Evolutionary conservation across 2,329 filamentous ascomycete species (phyloP), one percentile per base, ranked within the genome.

Genomic region (Colletotrichum theobromicola): DNA sequence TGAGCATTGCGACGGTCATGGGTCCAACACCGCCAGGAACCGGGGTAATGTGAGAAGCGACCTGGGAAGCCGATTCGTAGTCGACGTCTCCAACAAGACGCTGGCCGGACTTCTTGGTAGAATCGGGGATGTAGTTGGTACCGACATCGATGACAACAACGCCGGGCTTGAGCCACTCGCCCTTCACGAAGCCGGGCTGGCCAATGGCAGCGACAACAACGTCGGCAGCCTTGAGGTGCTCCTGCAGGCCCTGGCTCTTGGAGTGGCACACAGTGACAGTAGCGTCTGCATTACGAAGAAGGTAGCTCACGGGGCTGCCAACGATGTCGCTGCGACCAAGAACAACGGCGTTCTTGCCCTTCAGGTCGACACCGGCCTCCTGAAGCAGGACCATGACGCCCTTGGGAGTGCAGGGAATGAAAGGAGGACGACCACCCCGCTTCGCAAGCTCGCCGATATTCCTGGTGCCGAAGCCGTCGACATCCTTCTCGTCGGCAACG

Each of bases 381-480:
- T 95, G 86, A 74, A 99, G 88, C 78, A 99, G 89, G 55, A 94
- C 94, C 96, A 99, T 98, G 81, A 98, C 94, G 81, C 97, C 97
- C 87, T 98, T 96, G 67, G 97, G 97, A 2, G 97, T 99, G 89
- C 97, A 99, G 61, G 97, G 97, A 57, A 94, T 91, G 86, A 99
- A 99, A 76, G 95, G 89, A 61, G 97, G 97, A 78, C 91, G 91
- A 58, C 97, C 97, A 65, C 97, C 96, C 79, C 95, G 93, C 90
- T 99, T 99, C 80, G 97, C 96, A 79, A 99, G 90, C 87, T 98
- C 96, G 77, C 97, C 97, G 82, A 99, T 98, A 87, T 98, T 99
- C 81, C 90, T 90, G 71, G 95, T 93, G 71, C 97, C 96, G 82
- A 99, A 99, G 67, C 97, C 97, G 85, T 99, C 97, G 66, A 99